phyloP scores from a whole-genome alignment of 2,329 filamentous ascomycete species.

The Sporothrix pseudoabietina region DNA sequence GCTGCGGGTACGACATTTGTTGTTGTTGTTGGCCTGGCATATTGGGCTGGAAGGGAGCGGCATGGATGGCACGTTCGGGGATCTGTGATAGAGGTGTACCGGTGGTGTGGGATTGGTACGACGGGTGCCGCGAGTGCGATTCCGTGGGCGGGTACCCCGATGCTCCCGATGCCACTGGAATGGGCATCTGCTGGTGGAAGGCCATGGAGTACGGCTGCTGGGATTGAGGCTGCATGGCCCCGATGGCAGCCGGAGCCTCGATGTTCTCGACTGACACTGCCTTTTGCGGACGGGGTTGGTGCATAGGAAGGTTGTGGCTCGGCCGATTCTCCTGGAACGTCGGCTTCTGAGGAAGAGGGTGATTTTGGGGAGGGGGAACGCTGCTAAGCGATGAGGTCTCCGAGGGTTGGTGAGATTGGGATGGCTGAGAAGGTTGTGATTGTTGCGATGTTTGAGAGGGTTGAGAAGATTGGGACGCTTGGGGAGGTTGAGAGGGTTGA shows the following conservation, averaged over 20 bases:
- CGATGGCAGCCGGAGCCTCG: constrained; percentile 69
- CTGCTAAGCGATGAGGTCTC: constrained; percentile 52
- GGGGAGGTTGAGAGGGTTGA: neutral
- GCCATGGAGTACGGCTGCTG: constrained; percentile 40
- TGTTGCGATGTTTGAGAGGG: neutral
- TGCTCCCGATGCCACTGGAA: constrained; percentile 62
- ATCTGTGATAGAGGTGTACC: constrained; percentile 89
- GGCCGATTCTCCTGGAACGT: constrained; percentile 59
- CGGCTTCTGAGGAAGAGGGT: constrained; percentile 62
- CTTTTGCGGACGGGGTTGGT: constrained; percentile 94
- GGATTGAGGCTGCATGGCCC: neutral
- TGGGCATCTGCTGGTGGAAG: constrained; percentile 92
- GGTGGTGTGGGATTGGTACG: constrained; percentile 70
- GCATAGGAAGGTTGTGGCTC: constrained; percentile 67
- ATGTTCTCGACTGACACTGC: constrained; percentile 90
- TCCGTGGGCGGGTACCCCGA: constrained; percentile 53
- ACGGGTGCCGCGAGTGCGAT: constrained; percentile 66
- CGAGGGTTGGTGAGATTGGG: constrained; percentile 14
- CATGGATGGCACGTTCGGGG: constrained; percentile 88
- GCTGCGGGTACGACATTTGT: constrained; percentile 53
- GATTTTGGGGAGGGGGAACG: constrained; percentile 59
- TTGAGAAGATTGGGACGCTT: neutral
- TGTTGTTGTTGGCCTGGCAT: constrained; percentile 40
- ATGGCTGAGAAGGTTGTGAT: constrained; percentile 12
- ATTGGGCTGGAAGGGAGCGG: constrained; percentile 82